A percentile compares a stretch with the other conserved stretches of the same genome.
phyloP scores from a whole-genome alignment of 2,329 filamentous ascomycete species.

The Thielaviopsis ethacetica region DNA sequence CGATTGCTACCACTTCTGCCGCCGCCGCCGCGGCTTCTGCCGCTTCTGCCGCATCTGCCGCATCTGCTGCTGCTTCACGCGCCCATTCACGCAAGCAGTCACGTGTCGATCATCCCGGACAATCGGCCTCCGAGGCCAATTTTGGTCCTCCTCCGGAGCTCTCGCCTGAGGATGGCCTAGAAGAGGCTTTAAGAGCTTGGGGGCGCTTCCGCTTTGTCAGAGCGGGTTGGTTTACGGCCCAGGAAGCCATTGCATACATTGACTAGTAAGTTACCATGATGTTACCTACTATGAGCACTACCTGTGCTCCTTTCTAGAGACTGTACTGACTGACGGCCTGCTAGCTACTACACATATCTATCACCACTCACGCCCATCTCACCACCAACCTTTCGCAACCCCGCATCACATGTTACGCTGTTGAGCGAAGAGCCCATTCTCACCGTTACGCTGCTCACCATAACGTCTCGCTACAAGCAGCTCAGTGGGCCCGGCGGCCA shows the following conservation, averaged over 20 bases:
- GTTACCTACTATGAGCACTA: no score
- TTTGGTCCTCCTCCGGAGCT: slow-evolving; percentile 27
- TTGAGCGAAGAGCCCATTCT: slow-evolving; percentile 86
- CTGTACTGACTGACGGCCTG: background rate
- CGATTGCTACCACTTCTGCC: background rate
- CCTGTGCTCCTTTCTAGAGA: slow-evolving; percentile 9
- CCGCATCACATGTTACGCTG: slow-evolving; percentile 62
- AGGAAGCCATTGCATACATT: slow-evolving; percentile 85
- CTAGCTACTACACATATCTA: slow-evolving; percentile 75
- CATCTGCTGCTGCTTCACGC: background rate
- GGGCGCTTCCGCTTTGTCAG: slow-evolving; percentile 84
- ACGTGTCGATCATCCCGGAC: background rate
- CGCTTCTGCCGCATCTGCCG: background rate
- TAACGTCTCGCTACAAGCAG: slow-evolving; percentile 72
- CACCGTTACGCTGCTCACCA: slow-evolving; percentile 78
- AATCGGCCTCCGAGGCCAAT: slow-evolving; percentile 18
- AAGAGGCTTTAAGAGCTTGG: slow-evolving; percentile 71
- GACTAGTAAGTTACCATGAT: slow-evolving; percentile 48
- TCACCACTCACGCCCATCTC: slow-evolving; percentile 89
- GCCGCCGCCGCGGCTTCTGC: background rate
- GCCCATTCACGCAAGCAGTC: slow-evolving; percentile 5
- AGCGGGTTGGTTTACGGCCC: slow-evolving; percentile 87
- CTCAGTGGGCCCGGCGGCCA: slow-evolving; percentile 65
- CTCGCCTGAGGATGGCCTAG: slow-evolving; percentile 10
- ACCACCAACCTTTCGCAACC: slow-evolving; percentile 73